These are phyloP conservation scores for Nadsonia starkeyi-henricii DNA, from an alignment of 1,139 yeast species.

Conservation along the genomic window DNA sequence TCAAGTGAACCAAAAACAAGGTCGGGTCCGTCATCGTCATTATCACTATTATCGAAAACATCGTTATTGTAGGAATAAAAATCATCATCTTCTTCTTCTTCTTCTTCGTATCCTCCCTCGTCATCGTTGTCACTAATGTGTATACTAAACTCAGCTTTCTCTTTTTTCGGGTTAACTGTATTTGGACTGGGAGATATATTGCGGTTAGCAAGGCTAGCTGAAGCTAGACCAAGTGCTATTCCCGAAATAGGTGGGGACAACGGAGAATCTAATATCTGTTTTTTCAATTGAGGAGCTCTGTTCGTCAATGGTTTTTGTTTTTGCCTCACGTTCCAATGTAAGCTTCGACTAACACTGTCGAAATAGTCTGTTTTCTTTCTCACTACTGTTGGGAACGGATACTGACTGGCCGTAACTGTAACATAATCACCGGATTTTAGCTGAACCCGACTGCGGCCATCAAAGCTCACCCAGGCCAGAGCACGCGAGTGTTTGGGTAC, in stretches of 20 bases:
- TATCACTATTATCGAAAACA: not conserved
- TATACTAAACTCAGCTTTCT: not conserved
- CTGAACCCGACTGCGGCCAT: slow-evolving; percentile 68
- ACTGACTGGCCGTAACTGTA: slow-evolving; percentile 62
- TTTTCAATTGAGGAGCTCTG: not conserved
- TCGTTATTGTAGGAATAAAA: not conserved
- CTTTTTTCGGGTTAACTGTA: not conserved
- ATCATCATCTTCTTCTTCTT: not conserved
- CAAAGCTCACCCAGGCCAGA: slow-evolving; percentile 86
- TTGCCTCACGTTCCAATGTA: slow-evolving; percentile 80
- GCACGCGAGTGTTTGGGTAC: slow-evolving; percentile 51
- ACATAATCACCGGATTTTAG: slow-evolving; percentile 62
- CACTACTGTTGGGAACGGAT: slow-evolving; percentile 75
- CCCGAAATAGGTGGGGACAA: too few species aligned
- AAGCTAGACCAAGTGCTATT: too few species aligned
- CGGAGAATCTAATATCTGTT: too few species aligned
- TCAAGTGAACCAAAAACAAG: too few species aligned
- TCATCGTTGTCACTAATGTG: not conserved
- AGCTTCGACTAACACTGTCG: slow-evolving; percentile 67
- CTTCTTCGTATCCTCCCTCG: not conserved
- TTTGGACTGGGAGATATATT: too few species aligned
- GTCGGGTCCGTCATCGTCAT: not conserved
- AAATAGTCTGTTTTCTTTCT: slow-evolving; percentile 65
- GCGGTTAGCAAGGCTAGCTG: too few species aligned
- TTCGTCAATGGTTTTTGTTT: slow-evolving; percentile 53